These are phyloP conservation scores for Tylopilus balloui DNA, from an alignment of 768 basidiomycete genomes.

Conservation along the genomic window DNA sequence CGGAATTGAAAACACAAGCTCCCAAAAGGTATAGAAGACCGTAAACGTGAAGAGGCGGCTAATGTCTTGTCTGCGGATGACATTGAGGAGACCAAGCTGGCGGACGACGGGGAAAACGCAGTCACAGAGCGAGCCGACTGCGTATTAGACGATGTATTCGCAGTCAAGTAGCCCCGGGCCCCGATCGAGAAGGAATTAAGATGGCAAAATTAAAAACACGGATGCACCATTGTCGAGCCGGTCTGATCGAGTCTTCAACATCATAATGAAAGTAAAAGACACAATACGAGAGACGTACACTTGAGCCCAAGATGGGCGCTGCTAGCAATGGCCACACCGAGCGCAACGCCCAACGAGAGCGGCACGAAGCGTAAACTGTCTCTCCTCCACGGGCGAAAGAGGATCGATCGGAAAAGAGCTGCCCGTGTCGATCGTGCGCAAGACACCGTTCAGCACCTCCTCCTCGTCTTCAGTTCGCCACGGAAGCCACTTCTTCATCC, in stretches of 20 bases:
- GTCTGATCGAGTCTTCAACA: slow-evolving; percentile 30
- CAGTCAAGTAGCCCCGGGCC: slow-evolving; percentile 43
- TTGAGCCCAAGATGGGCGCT: slow-evolving; percentile 68
- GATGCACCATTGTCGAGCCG: slow-evolving; percentile 61
- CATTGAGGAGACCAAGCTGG: slow-evolving; percentile 45
- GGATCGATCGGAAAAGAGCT: slow-evolving; percentile 53
- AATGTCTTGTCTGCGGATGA: slow-evolving; percentile 45
- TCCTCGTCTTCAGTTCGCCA: not conserved
- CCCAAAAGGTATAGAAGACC: slow-evolving; percentile 52
- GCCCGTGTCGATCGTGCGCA: slow-evolving; percentile 20
- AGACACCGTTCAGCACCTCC: not conserved
- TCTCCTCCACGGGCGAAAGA: slow-evolving; percentile 36
- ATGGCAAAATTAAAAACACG: slow-evolving; percentile 52
- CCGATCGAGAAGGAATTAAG: slow-evolving; percentile 51
- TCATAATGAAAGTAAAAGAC: not conserved
- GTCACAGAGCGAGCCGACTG: slow-evolving; percentile 56
- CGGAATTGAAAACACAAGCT: slow-evolving; percentile 64
- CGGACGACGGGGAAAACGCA: slow-evolving; percentile 60
- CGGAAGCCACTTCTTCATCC: slow-evolving; percentile 1
- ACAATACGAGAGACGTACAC: slow-evolving; percentile 10
- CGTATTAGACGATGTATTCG: slow-evolving; percentile 36
- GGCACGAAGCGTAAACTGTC: slow-evolving; percentile 51
- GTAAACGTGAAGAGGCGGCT: slow-evolving; percentile 55
- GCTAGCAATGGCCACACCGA: slow-evolving; percentile 55
- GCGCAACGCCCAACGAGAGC: slow-evolving; percentile 45